Evolutionary conservation across 164 flowering plant genomes (phyloP).

Genomic region (Houttuynia cordata): DNA sequence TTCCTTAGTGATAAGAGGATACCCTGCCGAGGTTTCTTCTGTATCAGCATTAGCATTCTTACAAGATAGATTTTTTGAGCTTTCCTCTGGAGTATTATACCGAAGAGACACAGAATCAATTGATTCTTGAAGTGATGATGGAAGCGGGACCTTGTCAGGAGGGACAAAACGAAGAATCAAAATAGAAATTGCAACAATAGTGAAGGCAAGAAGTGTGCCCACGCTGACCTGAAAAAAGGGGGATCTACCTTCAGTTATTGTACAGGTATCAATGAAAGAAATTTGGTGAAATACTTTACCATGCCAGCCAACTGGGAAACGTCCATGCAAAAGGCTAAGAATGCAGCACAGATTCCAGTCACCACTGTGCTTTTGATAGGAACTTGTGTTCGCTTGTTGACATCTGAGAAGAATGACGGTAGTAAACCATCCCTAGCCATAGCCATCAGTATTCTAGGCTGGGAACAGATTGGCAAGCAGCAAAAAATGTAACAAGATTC

Average conservation of each 20-base stretch:
- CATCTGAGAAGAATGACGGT: slow-evolving; percentile 75
- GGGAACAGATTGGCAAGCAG: slow-evolving; percentile 8
- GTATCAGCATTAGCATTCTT: slow-evolving; percentile 7
- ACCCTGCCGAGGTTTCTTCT: slow-evolving; percentile 21
- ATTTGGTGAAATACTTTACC: slow-evolving; percentile 34
- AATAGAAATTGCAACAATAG: slow-evolving; percentile 83
- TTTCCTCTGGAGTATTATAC: slow-evolving; percentile 16
- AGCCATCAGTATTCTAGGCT: slow-evolving; percentile 97
- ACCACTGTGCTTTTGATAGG: slow-evolving; percentile 78
- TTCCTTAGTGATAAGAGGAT: slow-evolving; percentile 40
- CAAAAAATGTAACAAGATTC: not conserved
- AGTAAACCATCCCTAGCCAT: slow-evolving; percentile 98
- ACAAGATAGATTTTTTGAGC: slow-evolving; percentile 4
- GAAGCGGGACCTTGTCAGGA: slow-evolving; percentile 81
- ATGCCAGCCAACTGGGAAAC: slow-evolving; percentile 89
- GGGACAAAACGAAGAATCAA: slow-evolving; percentile 90
- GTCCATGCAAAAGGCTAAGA: slow-evolving; percentile 76
- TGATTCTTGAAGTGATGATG: slow-evolving; percentile 66
- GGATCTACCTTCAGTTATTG: no score
- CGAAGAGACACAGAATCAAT: slow-evolving; percentile 43
- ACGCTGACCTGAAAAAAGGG: slow-evolving; percentile 48
- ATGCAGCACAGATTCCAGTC: slow-evolving; percentile 66
- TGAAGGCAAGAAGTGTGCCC: slow-evolving; percentile 94
- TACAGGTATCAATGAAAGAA: not conserved
- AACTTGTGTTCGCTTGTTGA: slow-evolving; percentile 58